phyloP scores from a whole-genome alignment of 805 yeast species.

The Yarrowia sp. region DNA sequence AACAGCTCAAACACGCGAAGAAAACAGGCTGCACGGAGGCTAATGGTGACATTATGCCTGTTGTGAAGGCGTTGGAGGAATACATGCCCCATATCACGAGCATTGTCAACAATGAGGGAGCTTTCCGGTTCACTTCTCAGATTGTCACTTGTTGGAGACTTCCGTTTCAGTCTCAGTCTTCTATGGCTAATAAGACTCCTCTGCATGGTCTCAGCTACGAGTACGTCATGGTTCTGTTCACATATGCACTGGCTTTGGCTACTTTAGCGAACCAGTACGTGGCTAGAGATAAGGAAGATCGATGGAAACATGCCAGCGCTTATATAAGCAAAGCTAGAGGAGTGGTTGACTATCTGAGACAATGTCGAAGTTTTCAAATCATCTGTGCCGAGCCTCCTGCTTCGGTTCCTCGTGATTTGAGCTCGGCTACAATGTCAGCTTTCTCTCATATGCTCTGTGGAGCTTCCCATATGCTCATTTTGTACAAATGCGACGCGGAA shows the following conservation, averaged over 20 bases:
- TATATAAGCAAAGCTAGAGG: constrained; percentile 45
- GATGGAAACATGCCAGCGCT: constrained; percentile 46
- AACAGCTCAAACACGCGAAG: constrained; percentile 47
- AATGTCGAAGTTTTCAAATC: constrained; percentile 40
- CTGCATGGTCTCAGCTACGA: constrained; percentile 43
- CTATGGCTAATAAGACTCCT: constrained; percentile 39
- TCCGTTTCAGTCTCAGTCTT: constrained; percentile 42
- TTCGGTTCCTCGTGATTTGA: constrained; percentile 44
- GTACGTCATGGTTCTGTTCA: constrained; percentile 43
- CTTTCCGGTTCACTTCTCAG: background rate
- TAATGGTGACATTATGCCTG: constrained; percentile 40
- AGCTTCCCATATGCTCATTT: constrained; percentile 46
- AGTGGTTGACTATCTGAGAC: constrained; percentile 43
- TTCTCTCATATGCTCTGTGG: constrained; percentile 43
- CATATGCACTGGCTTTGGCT: constrained; percentile 43
- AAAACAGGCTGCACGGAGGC: constrained; percentile 43
- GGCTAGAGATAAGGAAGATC: constrained; percentile 36
- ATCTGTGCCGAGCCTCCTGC: constrained; percentile 39
- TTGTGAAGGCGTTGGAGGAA: constrained; percentile 46
- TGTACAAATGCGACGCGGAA: constrained; percentile 45
- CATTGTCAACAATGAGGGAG: constrained; percentile 43
- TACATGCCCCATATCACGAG: constrained; percentile 45
- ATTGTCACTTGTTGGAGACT: constrained; percentile 46
- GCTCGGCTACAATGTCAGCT: constrained; percentile 43
- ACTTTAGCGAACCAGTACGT: constrained; percentile 41